Evolutionary conservation across 257 asterid genomes (phyloP), one percentile per base, ranked within the genome.

Genomic region (Salvia miltiorrhiza): DNA sequence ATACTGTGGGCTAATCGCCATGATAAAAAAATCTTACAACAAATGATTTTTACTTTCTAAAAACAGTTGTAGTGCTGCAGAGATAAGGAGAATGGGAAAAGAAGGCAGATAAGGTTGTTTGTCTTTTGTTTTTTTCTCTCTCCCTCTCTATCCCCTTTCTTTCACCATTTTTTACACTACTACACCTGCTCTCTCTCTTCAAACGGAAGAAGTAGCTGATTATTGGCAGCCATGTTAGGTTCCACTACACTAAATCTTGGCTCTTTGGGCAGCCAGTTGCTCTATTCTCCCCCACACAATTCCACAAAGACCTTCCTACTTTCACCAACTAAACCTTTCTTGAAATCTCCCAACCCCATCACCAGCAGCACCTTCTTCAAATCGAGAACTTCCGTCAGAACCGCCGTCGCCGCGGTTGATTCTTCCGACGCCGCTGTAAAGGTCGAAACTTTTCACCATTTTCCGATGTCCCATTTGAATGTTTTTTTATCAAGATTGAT

Each of bases 321-420:
- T 58, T 77, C 79, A 65, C 67, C 77, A 21, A 45, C 70, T 7
- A 86, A 78, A 20, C 64, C 87, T 17, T 43, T 74, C 65, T 74
- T 73, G 47, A 84, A 71, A 58, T 79, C 90, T 8, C 68, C 77
- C 6, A 85, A 73, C 63, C 78, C 78, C 65, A 41, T 41, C 63
- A 52, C 44, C 33, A 40, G 24, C 70, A 32, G 47, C 69, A 55
- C 53, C 72, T 47, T 71, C 76, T 71, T 75, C 84, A 81, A 81
- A 72, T 65, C 76, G 39, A 79, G 67, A 32, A 72, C 75, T 47
- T 47, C 83, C 0, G 72, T 87, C 1, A 86, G 55, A 71, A 87
- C 83, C 13, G 80, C 89, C 5, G 95, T 83, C 12, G 87, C 95
- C 11, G 90, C 98, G 21, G 88, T 87, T 37, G 94, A 84, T 69